A percentile compares a stretch with the other conserved stretches of the same genome.
phyloP scores from a whole-genome alignment of 1,139 yeast species.

The Hansenula lynferdii region DNA sequence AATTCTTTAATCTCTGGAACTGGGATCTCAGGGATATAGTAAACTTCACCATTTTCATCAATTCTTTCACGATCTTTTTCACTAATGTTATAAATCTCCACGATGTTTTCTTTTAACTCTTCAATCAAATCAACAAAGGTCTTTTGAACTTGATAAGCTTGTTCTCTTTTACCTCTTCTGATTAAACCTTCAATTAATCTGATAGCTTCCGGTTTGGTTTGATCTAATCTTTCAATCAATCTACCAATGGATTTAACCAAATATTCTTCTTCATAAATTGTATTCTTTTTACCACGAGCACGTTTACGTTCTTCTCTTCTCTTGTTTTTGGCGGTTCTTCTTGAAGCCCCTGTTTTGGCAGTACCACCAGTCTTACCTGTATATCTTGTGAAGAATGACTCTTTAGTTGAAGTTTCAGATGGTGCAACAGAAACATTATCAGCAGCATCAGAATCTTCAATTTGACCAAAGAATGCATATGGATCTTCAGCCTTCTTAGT shows the following conservation, averaged over 20 bases:
- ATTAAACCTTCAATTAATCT: conserved; percentile 71
- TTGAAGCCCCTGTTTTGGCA: conserved; percentile 93
- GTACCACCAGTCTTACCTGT: conserved; percentile 96
- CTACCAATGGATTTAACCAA: conserved; percentile 85
- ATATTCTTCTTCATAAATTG: conserved; percentile 95
- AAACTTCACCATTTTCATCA: conserved; percentile 84
- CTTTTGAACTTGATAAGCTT: conserved; percentile 79
- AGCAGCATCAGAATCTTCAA: conserved; percentile 68
- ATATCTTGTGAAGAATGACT: conserved; percentile 90
- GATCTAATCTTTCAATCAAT: conserved; percentile 73
- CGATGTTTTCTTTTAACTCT: conserved; percentile 52
- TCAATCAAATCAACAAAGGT: conserved; percentile 54
- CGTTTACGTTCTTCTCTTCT: conserved; percentile 94
- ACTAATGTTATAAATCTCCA: conserved; percentile 73
- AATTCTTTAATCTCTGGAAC: conserved; percentile 57
- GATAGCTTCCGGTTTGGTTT: conserved; percentile 70
- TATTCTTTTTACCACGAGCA: conserved; percentile 97
- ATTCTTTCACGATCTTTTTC: conserved; percentile 84
- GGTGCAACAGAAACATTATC: conserved; percentile 96
- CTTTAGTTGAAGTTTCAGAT: conserved; percentile 88
- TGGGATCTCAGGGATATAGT: conserved; percentile 69
- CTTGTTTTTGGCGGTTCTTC: conserved; percentile 85
- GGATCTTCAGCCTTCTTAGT: conserved; percentile 82
- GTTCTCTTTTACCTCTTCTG: conserved; percentile 68
- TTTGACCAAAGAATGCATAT: conserved; percentile 68